Evolutionary conservation across 2,329 filamentous ascomycete genomes (phyloP).

Genomic region (Xylariaceae sp.): DNA sequence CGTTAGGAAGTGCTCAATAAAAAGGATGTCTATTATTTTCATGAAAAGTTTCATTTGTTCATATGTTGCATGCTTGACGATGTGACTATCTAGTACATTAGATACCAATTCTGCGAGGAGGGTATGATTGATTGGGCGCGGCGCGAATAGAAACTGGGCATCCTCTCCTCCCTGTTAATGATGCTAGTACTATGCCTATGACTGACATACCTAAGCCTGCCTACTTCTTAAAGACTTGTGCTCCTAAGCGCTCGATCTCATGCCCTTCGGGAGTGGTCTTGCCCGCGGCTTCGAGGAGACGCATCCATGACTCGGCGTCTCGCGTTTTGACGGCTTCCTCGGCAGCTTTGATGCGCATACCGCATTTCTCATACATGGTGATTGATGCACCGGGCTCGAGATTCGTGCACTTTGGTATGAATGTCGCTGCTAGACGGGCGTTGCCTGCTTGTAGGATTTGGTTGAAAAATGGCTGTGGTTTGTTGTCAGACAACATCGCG

Average conservation of each 20-base stretch:
- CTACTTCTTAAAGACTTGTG: conserved; percentile 54
- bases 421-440: conserved; percentile 75
- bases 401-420: conserved; percentile 82
- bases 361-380: conserved; percentile 95
- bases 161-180: conserved; percentile 4
- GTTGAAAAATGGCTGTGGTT: conserved; percentile 78
- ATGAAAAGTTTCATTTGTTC: too few species aligned
- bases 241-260: conserved; percentile 79
- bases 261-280: conserved; percentile 62
- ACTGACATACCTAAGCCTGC: not conserved
- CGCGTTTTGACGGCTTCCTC: conserved; percentile 86
- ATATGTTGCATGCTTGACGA: too few species aligned
- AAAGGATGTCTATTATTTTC: too few species aligned
- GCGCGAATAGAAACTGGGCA: too few species aligned
- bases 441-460: conserved; percentile 87
- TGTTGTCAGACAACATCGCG: not conserved
- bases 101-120: too few species aligned
- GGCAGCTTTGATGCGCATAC: conserved; percentile 81
- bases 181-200: not conserved
- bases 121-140: too few species aligned
- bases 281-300: conserved; percentile 71
- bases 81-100: too few species aligned
- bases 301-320: conserved; percentile 72
- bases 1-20: too few species aligned
- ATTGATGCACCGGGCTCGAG: conserved; percentile 68